These are phyloP conservation scores for Penicillium turbatum DNA, from an alignment of 495 filamentous ascomycete genomes.

Conservation along the genomic window DNA sequence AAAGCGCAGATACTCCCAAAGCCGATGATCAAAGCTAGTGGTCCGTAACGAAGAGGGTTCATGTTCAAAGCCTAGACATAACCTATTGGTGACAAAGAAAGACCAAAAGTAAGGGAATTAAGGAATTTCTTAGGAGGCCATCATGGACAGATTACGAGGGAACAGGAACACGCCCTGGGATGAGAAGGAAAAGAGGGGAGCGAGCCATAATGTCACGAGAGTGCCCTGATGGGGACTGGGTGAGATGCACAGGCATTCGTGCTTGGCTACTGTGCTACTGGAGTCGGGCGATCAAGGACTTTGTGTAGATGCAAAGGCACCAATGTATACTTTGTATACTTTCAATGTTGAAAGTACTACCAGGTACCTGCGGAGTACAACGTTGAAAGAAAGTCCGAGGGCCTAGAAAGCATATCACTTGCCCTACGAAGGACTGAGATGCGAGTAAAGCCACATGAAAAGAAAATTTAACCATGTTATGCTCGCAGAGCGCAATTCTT, in stretches of 20 bases:
- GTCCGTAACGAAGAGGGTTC: not conserved
- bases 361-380: not conserved
- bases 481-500: not conserved
- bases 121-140: not conserved
- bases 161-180: not conserved
- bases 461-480: not conserved
- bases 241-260: not conserved
- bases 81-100: not conserved
- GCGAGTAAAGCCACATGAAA: not conserved
- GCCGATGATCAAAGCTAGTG: not conserved
- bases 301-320: not conserved
- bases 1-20: not conserved
- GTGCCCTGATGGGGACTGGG: not conserved
- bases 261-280: constrained; percentile 4
- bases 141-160: not conserved
- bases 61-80: not conserved
- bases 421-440: not conserved
- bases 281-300: not conserved
- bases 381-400: not conserved
- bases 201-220: constrained; percentile 7
- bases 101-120: not conserved
- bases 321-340: not conserved
- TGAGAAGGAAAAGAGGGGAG: not conserved
- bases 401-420: not conserved
- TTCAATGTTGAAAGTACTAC: not conserved